These are phyloP conservation scores for Rhodamnia rubescens DNA, from an alignment of 345 rosid species.

Conservation along the genomic window DNA sequence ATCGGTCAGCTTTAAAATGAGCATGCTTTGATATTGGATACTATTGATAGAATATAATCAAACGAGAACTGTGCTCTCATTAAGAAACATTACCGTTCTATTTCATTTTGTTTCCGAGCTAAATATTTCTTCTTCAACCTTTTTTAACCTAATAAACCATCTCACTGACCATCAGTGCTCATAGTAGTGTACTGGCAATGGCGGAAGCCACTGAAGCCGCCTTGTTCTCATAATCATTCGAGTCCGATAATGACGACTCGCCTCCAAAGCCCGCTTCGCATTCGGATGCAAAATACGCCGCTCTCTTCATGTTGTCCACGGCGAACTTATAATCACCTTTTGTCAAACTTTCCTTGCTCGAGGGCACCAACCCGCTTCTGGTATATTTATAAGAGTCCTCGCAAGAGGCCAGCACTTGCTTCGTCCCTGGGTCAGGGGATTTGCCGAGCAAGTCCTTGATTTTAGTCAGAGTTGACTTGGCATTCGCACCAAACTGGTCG, in stretches of 20 bases:
- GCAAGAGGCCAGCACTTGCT: background rate
- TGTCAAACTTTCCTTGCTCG: background rate
- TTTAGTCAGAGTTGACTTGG: background rate
- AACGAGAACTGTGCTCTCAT: no score
- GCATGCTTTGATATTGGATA: no score
- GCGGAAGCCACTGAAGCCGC: background rate
- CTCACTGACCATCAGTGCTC: background rate
- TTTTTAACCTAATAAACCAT: no score
- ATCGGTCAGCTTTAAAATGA: no score
- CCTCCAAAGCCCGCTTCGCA: background rate
- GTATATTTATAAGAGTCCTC: background rate
- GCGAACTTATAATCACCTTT: background rate
- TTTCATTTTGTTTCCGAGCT: no score
- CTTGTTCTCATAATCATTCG: background rate
- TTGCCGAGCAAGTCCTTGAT: conserved; percentile 2
- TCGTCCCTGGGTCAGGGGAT: background rate
- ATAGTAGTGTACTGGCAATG: background rate
- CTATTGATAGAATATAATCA: no score
- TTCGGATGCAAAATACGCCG: background rate
- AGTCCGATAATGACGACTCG: background rate
- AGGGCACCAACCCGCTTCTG: background rate
- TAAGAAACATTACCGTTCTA: no score
- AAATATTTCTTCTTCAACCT: no score
- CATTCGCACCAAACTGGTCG: conserved; percentile 4
- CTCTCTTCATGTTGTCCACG: background rate